Base-by-base conservation (phyloP, 2,329 filamentous ascomycete species). In the Cadophora sp. region DNA sequence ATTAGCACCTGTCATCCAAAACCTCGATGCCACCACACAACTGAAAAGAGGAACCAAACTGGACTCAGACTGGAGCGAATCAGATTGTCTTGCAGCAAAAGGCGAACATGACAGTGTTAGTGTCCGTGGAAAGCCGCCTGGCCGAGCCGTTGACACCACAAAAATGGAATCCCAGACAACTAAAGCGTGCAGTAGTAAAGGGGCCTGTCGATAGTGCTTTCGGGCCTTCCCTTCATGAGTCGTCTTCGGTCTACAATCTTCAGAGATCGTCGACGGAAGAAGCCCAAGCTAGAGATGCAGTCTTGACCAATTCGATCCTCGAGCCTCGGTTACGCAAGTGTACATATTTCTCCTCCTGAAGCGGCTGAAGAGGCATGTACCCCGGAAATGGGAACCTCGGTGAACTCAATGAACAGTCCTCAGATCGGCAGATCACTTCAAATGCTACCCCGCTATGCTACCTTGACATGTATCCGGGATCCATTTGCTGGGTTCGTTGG, bases 351-450 rank as follows among this genome's bases (percentile, higher is more conserved):
- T 55, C 31, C 27, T 31, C 12, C 51, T 12, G 31, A 58, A 40
- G 29, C 29, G 29, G 19, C 19, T 16, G 29, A 37, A n/a, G 19
- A 12, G 31, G 31, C n/a, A 37, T 37, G 31, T 58, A 46, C 58
- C 58, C 58, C 58, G 26, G 37, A 61, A 61, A 27, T 50, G 22
- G 58, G 58, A 50, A 61, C 26, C n/a, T 61, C 40, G 37, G 12
- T 61, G 58, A 46, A 46, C 58, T 61, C 58, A 29, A 50, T 31
- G 37, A 50, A 61, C 34, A 48, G 50, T 65, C 58, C 34, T 60
- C 64, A 65, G 55, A 65, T 65, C 19, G 64, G 64, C 64, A 37
- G 43, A 65, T 61, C 55, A 6, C 31, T 61, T n/a, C 34, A 37
- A 9, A 1, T 58, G 8, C 14, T 50, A 51, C 37, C 64, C 27